Conservation (phyloP, 768 basidiomycete species). For the Megacollybia marginata region DNA sequence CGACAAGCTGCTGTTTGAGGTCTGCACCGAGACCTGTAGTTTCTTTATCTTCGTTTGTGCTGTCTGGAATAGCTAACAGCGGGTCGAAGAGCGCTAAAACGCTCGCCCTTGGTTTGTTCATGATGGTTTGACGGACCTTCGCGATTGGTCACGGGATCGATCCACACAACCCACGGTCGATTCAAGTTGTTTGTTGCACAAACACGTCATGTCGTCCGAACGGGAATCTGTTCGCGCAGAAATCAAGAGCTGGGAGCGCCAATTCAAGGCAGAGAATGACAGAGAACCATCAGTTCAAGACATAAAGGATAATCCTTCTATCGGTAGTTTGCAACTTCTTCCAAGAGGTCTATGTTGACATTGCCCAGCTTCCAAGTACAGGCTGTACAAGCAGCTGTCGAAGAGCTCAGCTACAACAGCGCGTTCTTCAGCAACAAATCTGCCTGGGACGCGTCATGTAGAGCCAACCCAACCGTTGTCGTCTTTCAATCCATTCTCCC, state of each 20-base stretch:
- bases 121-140: slow-evolving; percentile 9
- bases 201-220: background rate
- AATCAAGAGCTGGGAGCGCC: slow-evolving; percentile 74
- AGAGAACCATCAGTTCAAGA: slow-evolving; percentile 63
- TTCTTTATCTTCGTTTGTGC: slow-evolving; percentile 39
- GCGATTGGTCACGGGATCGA: slow-evolving; percentile 11
- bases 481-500: slow-evolving; percentile 74
- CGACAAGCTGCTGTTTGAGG: slow-evolving; percentile 33
- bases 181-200: background rate
- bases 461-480: slow-evolving; percentile 44
- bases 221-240: slow-evolving; percentile 55
- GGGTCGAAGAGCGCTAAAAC: slow-evolving; percentile 48
- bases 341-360: slow-evolving; percentile 8
- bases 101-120: slow-evolving; percentile 35
- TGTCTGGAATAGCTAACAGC: slow-evolving; percentile 18
- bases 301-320: slow-evolving; percentile 50
- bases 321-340: slow-evolving; percentile 41
- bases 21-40: slow-evolving; percentile 23
- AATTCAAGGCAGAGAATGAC: slow-evolving; percentile 48
- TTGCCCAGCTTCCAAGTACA: slow-evolving; percentile 67
- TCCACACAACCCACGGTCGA: background rate
- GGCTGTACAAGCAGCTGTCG: slow-evolving; percentile 68
- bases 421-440: slow-evolving; percentile 22
- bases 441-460: slow-evolving; percentile 43
- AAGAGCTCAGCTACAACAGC: slow-evolving; percentile 31